A percentile compares a stretch with the other conserved stretches of the same genome.
phyloP scores from a whole-genome alignment of 2,329 filamentous ascomycete genomes.

The Scytalidium lignicola region DNA sequence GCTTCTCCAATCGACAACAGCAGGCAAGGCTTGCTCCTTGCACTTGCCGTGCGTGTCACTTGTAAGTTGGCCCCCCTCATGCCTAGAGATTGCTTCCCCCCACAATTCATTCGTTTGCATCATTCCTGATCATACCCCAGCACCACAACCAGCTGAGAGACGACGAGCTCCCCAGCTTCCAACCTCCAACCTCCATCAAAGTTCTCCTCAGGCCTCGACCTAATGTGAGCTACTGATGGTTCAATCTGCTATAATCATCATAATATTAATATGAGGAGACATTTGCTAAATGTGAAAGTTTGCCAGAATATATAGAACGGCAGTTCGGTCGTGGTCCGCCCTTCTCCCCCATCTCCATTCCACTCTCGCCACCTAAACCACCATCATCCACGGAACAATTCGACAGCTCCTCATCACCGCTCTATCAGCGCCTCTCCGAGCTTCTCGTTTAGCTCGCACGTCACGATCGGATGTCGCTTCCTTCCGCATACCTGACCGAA shows the following conservation, averaged over 20 bases:
- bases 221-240: too few relatives aligned
- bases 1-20: not conserved
- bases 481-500: conserved; percentile 54
- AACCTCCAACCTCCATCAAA: too few relatives aligned
- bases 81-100: not conserved
- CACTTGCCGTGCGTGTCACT: not conserved
- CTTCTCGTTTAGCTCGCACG: conserved; percentile 1
- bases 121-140: not conserved
- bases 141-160: not conserved
- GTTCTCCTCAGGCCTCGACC: too few relatives aligned
- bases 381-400: too few relatives aligned
- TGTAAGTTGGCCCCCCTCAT: not conserved
- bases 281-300: too few relatives aligned
- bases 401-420: not conserved
- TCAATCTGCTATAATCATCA: too few relatives aligned
- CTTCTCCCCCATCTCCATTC: too few relatives aligned
- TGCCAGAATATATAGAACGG: too few relatives aligned
- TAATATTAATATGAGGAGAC: too few relatives aligned
- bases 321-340: too few relatives aligned
- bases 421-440: not conserved
- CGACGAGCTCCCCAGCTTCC: not conserved
- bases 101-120: not conserved
- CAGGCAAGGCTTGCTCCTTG: not conserved
- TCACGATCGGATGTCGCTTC: conserved; percentile 38
- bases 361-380: too few relatives aligned